Evolutionary conservation across 805 yeast genomes (phyloP).

Genomic region (Suhomyces faveliae): DNA sequence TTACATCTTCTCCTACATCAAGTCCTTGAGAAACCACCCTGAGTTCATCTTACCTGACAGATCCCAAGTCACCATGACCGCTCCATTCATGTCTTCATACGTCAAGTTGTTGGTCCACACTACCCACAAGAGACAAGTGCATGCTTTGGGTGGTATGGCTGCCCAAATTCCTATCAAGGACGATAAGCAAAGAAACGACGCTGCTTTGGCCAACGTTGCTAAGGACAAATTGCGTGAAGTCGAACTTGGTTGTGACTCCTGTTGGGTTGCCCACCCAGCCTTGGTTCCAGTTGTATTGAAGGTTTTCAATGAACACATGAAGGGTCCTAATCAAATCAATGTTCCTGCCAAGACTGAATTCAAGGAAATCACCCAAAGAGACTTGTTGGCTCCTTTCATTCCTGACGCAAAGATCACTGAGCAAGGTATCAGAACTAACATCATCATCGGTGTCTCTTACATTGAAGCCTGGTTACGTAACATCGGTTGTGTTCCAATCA

Average conservation of each 20-base stretch:
- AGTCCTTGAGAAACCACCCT: slow-evolving; percentile 67
- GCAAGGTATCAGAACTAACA: slow-evolving; percentile 67
- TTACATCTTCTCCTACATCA: slow-evolving; percentile 78
- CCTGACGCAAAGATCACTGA: slow-evolving; percentile 63
- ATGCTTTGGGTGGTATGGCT: slow-evolving; percentile 91
- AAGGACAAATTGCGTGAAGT: slow-evolving; percentile 78
- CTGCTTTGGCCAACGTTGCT: slow-evolving; percentile 70
- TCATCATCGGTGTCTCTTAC: slow-evolving; percentile 73
- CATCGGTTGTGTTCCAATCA: slow-evolving; percentile 82
- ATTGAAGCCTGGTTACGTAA: slow-evolving; percentile 88
- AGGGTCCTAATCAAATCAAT: slow-evolving; percentile 77
- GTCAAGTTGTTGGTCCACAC: slow-evolving; percentile 70
- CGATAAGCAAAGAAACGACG: slow-evolving; percentile 59
- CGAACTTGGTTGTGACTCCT: slow-evolving; percentile 78
- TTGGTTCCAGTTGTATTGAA: slow-evolving; percentile 69
- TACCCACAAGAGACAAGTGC: slow-evolving; percentile 77
- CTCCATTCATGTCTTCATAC: slow-evolving; percentile 78
- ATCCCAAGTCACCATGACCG: slow-evolving; percentile 74
- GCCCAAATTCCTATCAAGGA: slow-evolving; percentile 81
- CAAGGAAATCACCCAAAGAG: slow-evolving; percentile 56
- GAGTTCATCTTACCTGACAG: slow-evolving; percentile 75
- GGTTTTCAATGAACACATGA: slow-evolving; percentile 74
- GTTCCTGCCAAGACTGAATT: slow-evolving; percentile 47
- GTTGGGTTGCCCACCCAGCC: slow-evolving; percentile 90
- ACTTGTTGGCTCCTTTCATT: slow-evolving; percentile 63